phyloP scores from a whole-genome alignment of 1,284 basidiomycete species.

The Trichosporon faecale region DNA sequence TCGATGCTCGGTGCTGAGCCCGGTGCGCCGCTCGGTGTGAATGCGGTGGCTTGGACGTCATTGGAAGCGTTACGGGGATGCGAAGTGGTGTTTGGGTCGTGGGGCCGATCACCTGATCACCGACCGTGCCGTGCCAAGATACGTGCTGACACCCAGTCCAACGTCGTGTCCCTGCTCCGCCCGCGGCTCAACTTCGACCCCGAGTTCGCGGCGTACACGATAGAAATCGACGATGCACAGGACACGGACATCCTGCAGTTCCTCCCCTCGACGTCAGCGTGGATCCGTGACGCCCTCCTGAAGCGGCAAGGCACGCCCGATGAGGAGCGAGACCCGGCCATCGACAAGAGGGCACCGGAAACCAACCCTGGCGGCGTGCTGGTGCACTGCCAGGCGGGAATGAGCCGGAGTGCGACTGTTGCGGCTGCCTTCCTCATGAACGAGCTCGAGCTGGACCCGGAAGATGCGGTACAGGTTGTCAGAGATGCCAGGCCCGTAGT shows the following conservation, averaged over 20 bases:
- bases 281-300: slow-evolving; percentile 69
- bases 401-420: slow-evolving; percentile 77
- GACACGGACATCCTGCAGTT: slow-evolving; percentile 67
- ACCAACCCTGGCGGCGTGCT: slow-evolving; percentile 69
- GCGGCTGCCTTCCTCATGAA: slow-evolving; percentile 82
- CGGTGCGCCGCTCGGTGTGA: neutral
- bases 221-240: slow-evolving; percentile 51
- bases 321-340: neutral
- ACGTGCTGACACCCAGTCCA: slow-evolving; percentile 30
- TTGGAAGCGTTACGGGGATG: neutral
- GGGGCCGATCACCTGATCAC: neutral
- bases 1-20: neutral
- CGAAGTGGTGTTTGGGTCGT: neutral
- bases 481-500: slow-evolving; percentile 62
- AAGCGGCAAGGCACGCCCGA: slow-evolving; percentile 10
- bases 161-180: slow-evolving; percentile 47
- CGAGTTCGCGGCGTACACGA: slow-evolving; percentile 37
- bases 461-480: slow-evolving; percentile 67
- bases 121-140: neutral
- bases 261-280: slow-evolving; percentile 70
- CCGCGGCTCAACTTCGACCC: slow-evolving; percentile 38
- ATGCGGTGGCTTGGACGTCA: neutral
- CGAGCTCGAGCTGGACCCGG: slow-evolving; percentile 61
- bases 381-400: slow-evolving; percentile 81
- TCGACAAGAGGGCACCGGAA: slow-evolving; percentile 10